Evolutionary conservation across 495 filamentous ascomycete genomes (phyloP), one percentile per base, ranked within the genome.

Genomic region (Bacidia rubella): DNA sequence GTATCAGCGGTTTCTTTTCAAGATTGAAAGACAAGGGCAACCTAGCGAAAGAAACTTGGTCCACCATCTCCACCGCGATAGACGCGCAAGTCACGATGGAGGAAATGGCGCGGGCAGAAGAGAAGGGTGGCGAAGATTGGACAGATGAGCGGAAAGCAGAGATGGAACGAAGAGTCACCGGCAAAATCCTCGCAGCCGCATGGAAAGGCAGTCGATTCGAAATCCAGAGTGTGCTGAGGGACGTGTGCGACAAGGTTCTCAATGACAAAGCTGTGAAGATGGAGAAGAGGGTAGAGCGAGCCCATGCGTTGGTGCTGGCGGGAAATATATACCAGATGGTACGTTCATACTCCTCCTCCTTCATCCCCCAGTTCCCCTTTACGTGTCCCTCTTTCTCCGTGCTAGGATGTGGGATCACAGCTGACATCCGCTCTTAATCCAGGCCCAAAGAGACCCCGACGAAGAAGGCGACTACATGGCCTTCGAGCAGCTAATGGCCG

Each of bases 391-490:
- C 35, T 55, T 54, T 52, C 52, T 61, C 50, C 43, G 20, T 47
- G 54, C 60, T 68, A 59, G 67, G 29, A 15, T 35, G 15, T 15
- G 29, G 5, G 15, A 5, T 7, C 15, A 35, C 5, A 35, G 29
- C 29, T 35, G 15, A 35, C 29, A 35, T 35, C 5, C 5, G 29
- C 29, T 35, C 29, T n/a, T 39, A 22, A 44, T 20, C 12, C 56
- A 97, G 92, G 92, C 92, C 19, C 77, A 85, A 65, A 80, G 92
- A 54, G 86, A 89, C 55, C 85, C 89, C 39, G 93, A 97, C 41
- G 92, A 99, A 70, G 92, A 97, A 71, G 92, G 90, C 56, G 90
- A 96, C 52, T 96, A 93, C 72, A 93, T 97, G 81, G 90, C 87
- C 19, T 99, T 99, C 61, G 92, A 99, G 66, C 87, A 96, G 66